phyloP scores from a whole-genome alignment of 345 rosid genomes.

The Turritis glabra region DNA sequence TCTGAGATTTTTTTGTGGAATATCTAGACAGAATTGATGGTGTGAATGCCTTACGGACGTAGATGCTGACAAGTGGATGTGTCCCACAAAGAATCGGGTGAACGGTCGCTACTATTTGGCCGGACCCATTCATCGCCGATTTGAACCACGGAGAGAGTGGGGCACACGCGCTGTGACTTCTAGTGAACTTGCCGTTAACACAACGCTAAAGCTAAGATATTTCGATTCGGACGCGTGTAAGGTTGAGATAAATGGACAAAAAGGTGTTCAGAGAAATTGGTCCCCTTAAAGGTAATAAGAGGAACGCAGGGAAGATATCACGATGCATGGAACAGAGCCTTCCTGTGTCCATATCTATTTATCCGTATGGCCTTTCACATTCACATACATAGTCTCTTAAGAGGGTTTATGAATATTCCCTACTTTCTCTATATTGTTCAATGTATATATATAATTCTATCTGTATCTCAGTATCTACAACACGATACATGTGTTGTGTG shows the following conservation, averaged over 20 bases:
- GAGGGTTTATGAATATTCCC: slow-evolving; percentile 25
- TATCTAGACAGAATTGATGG: slow-evolving; percentile 15
- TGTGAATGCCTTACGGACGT: neutral
- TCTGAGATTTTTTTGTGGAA: neutral
- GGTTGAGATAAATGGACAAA: slow-evolving; percentile 31
- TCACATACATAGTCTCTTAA: slow-evolving; percentile 8
- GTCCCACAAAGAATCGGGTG: slow-evolving; percentile 31
- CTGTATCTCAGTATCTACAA: too few species aligned
- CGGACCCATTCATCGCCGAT: slow-evolving; percentile 35
- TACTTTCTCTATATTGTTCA: slow-evolving; percentile 16
- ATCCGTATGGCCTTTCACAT: slow-evolving; percentile 11
- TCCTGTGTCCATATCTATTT: slow-evolving; percentile 14
- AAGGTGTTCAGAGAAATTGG: slow-evolving; percentile 27
- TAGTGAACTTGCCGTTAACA: slow-evolving; percentile 39
- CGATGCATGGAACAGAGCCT: slow-evolving; percentile 34
- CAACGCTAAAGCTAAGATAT: slow-evolving; percentile 30
- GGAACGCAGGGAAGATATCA: slow-evolving; percentile 1
- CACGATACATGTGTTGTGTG: neutral
- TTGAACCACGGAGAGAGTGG: slow-evolving; percentile 27
- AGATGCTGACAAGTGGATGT: slow-evolving; percentile 21
- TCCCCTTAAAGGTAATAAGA: slow-evolving; percentile 30
- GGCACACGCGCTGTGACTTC: slow-evolving; percentile 24
- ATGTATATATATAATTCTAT: slow-evolving; percentile 5
- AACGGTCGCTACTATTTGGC: slow-evolving; percentile 25
- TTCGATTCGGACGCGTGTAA: slow-evolving; percentile 27